Evolutionary conservation across 2,329 filamentous ascomycete species (phyloP).

Genomic region (Arthrobotrys entomopaga): DNA sequence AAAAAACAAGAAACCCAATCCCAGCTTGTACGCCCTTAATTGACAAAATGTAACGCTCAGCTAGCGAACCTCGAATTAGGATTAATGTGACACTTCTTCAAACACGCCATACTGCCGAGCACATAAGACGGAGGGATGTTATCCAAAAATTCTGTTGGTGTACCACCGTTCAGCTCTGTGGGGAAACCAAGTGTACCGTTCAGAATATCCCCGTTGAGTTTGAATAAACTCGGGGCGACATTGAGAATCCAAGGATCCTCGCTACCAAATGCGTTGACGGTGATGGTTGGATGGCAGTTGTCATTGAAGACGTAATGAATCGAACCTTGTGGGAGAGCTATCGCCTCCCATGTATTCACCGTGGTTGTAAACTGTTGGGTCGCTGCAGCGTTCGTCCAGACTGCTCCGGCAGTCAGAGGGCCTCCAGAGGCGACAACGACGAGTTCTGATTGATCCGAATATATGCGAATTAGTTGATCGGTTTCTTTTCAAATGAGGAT

Average conservation of each 20-base stretch:
- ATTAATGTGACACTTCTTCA: slow-evolving; percentile 26
- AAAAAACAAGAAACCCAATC: too few relatives aligned
- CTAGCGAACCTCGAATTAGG: slow-evolving; percentile 24
- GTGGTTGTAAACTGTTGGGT: slow-evolving; percentile 31
- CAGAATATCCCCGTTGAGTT: slow-evolving; percentile 26
- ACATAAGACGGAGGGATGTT: slow-evolving; percentile 35
- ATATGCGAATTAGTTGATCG: neutral
- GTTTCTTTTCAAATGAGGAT: neutral
- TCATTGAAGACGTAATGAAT: slow-evolving; percentile 39
- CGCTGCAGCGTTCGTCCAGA: slow-evolving; percentile 20
- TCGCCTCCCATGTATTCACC: slow-evolving; percentile 28
- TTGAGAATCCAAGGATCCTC: slow-evolving; percentile 37
- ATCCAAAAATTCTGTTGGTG: slow-evolving; percentile 33
- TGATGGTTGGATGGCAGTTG: slow-evolving; percentile 31
- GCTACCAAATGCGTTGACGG: slow-evolving; percentile 32
- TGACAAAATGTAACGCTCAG: neutral
- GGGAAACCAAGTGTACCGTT: slow-evolving; percentile 32
- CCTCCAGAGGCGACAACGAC: slow-evolving; percentile 32
- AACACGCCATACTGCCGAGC: slow-evolving; percentile 25
- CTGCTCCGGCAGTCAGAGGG: slow-evolving; percentile 22
- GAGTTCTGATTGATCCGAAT: slow-evolving; percentile 12
- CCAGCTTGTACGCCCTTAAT: too few relatives aligned
- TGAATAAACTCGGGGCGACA: slow-evolving; percentile 26
- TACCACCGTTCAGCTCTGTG: slow-evolving; percentile 19
- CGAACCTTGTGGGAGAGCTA: slow-evolving; percentile 29